Evolutionary conservation across 768 basidiomycete genomes (phyloP), one percentile per base, ranked within the genome.

Genomic region (Suillus occidentalis): DNA sequence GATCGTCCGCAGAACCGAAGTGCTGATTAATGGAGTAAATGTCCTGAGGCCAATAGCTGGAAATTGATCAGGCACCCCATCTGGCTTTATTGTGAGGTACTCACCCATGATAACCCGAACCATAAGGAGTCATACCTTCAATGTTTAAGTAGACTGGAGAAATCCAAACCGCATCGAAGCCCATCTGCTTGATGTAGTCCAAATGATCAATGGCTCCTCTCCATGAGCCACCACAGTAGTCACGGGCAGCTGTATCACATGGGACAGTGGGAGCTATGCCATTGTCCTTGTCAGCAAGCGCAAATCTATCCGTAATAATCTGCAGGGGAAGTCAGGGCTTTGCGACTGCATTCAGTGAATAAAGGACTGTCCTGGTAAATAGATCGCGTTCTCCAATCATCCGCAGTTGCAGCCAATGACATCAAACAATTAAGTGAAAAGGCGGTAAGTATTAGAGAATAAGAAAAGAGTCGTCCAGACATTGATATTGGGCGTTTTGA

Each of bases 141-240:
- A 84, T 72, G 62, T 86, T 86, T 59, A 78, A 70, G 43, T 82
- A 80, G 25, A 86, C 76, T 0, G 87, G 87, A 2, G 85, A 85
- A 60, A 85, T 84, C 86, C 85, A 87, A 36, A 87, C 63, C 18
- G 80, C 85, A 65, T 86, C 85, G 69, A 87, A 87, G 40, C 87
- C 87, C 84, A 88, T 85, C 65, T 78, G 79, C 67, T 85, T 80
- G 62, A 88, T 87, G 71, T 89, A 88, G 74, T 87, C 87, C 58
- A 89, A 81, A 66, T 86, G 82, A 65, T 78, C 76, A 60, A 78
- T 78, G 63, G 86, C 78, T 13, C 83, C 82, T 61, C 77, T 72
- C 82, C 84, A 87, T 2, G 84, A 84, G 6, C 87, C 87, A 37
- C 86, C 86, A 64, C 87, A 88, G 72, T 86, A 85, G 45, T 77